A percentile compares a stretch with the other conserved stretches of the same genome.
These are phyloP conservation scores for Ceratopteris richardii DNA, from an alignment of 75 land plant genomes.

Conservation along the genomic window DNA sequence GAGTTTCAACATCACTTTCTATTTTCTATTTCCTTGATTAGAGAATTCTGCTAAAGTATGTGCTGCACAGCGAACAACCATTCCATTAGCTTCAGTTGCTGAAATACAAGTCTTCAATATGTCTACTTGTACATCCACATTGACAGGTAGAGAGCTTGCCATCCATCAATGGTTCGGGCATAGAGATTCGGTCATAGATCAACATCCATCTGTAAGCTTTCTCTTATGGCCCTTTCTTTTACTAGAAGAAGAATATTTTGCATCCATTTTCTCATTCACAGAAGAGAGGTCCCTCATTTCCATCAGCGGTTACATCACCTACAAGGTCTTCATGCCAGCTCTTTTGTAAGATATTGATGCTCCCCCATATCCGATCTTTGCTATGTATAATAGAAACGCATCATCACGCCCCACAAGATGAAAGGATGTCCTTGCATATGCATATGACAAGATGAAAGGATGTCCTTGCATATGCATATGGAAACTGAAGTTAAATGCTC, in stretches of 20 bases:
- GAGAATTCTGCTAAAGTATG: constrained; percentile 91
- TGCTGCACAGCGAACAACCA: constrained; percentile 71
- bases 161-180: constrained; percentile 11
- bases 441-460: no score
- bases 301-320: background rate
- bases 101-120: constrained; percentile 54
- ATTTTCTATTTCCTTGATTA: no score
- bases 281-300: background rate
- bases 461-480: no score
- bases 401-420: no score
- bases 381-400: no score
- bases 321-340: no score
- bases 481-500: no score
- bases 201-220: constrained; percentile 59
- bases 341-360: no score
- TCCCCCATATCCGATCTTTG: no score
- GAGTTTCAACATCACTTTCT: no score
- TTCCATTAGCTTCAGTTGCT: constrained; percentile 63
- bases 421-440: no score
- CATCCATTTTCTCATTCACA: constrained; percentile 18
- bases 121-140: constrained; percentile 48
- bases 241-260: constrained; percentile 6
- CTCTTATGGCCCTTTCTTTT: constrained; percentile 61
- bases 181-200: no score
- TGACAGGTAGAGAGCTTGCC: constrained; percentile 24